Evolutionary conservation across 2,329 filamentous ascomycete species (phyloP).

Genomic region (Biscogniauxia mediterranea): DNA sequence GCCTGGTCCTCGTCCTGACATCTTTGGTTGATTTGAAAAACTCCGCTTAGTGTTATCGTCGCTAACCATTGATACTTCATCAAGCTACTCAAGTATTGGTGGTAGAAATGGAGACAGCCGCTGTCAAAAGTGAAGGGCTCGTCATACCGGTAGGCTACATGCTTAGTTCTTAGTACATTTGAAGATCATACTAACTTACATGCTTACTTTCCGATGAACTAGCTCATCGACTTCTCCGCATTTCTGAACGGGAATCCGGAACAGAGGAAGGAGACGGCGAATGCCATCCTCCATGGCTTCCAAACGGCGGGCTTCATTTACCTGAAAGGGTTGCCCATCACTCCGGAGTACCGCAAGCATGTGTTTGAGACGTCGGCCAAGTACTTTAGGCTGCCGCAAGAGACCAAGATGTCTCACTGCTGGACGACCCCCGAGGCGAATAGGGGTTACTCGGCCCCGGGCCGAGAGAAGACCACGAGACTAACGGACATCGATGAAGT

Average conservation of each 20-base stretch:
- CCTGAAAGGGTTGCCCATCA: constrained; percentile 74
- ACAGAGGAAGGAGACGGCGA: constrained; percentile 63
- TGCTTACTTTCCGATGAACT: not conserved
- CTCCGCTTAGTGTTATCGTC: not conserved
- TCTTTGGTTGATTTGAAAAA: not conserved
- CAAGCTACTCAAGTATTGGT: not conserved
- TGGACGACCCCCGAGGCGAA: constrained; percentile 75
- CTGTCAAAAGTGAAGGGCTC: constrained; percentile 51
- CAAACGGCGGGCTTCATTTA: constrained; percentile 88
- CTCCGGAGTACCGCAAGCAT: constrained; percentile 53
- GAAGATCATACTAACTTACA: constrained; percentile 10
- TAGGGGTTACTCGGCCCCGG: constrained; percentile 68
- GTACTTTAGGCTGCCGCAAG: constrained; percentile 66
- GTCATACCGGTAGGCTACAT: constrained; percentile 49
- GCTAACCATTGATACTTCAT: no score
- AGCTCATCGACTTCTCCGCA: constrained; percentile 77
- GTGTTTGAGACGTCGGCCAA: constrained; percentile 66
- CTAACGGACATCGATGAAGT: constrained; percentile 55
- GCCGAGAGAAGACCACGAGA: constrained; percentile 68
- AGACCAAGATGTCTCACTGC: constrained; percentile 62
- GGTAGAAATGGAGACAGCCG: constrained; percentile 38
- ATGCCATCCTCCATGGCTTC: constrained; percentile 75
- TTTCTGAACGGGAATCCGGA: constrained; percentile 64
- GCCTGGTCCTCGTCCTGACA: no score
- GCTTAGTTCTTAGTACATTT: not conserved